phyloP scores from a whole-genome alignment of 805 yeast species.

The Ogataea philodendri region DNA sequence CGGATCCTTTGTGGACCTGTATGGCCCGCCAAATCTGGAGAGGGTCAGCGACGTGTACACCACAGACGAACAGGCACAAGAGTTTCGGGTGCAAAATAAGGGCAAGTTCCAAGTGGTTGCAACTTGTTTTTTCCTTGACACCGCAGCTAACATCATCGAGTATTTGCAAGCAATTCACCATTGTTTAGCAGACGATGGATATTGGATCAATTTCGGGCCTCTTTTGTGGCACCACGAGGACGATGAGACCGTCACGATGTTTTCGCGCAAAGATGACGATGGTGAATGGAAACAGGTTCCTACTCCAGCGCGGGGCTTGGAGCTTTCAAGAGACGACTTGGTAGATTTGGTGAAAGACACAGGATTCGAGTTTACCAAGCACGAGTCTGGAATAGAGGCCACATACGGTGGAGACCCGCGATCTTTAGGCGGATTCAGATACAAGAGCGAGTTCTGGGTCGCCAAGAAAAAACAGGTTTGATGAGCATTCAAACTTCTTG shows the following conservation, averaged over 20 bases:
- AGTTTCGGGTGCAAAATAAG: constrained; percentile 41
- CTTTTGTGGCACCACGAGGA: constrained; percentile 71
- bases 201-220: constrained; percentile 70
- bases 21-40: constrained; percentile 47
- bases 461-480: constrained; percentile 37
- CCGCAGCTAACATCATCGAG: constrained; percentile 58
- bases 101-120: constrained; percentile 44
- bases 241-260: constrained; percentile 34
- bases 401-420: constrained; percentile 52
- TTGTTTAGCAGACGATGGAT: constrained; percentile 44
- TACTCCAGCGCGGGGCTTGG: constrained; percentile 52
- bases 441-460: constrained; percentile 70
- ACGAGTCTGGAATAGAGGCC: constrained; percentile 43
- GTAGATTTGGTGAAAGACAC: constrained; percentile 41
- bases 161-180: constrained; percentile 49
- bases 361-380: constrained; percentile 51
- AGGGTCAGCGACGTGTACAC: constrained; percentile 37
- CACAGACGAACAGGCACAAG: constrained; percentile 37
- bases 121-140: constrained; percentile 64
- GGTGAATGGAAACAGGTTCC: constrained; percentile 26
- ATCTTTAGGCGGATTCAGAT: constrained; percentile 53
- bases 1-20: constrained; percentile 68
- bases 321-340: constrained; percentile 56
- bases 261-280: constrained; percentile 24
- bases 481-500: neutral